These are phyloP conservation scores for Linanthus parryae DNA, from an alignment of 148 eudicot species.

Conservation along the genomic window DNA sequence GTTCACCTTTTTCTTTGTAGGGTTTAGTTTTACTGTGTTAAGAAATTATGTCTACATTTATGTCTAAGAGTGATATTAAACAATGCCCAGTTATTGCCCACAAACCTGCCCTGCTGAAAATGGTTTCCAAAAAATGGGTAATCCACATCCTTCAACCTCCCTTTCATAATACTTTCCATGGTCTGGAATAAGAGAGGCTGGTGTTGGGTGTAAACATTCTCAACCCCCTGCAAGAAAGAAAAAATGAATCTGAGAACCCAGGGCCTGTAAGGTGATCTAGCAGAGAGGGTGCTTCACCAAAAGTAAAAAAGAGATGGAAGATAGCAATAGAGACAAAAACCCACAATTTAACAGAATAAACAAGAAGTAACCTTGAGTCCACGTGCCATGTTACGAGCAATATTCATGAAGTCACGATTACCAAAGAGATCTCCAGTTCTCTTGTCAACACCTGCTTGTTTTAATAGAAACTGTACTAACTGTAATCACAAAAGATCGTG, in stretches of 20 bases:
- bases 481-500: conserved; percentile 26
- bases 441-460: conserved; percentile 96
- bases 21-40: no score
- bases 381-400: conserved; percentile 98
- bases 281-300: no score
- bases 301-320: neutral
- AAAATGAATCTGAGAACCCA: conserved; percentile 1
- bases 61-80: no score
- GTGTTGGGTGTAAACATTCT: conserved; percentile 98
- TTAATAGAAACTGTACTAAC: conserved; percentile 92
- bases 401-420: conserved; percentile 79
- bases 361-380: conserved; percentile 67
- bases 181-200: conserved; percentile 87
- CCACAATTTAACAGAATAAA: no score
- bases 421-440: conserved; percentile 93
- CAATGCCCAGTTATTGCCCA: neutral
- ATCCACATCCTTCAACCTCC: conserved; percentile 85
- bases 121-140: conserved; percentile 86
- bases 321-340: neutral
- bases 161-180: conserved; percentile 85
- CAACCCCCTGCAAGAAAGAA: conserved; percentile 62
- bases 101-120: conserved; percentile 84
- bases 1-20: no score
- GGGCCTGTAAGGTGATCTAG: no score
- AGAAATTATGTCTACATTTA: no score